These are phyloP conservation scores for Tetraselmis striata DNA, from an alignment of 139 green algal genomes.

Conservation along the genomic window DNA sequence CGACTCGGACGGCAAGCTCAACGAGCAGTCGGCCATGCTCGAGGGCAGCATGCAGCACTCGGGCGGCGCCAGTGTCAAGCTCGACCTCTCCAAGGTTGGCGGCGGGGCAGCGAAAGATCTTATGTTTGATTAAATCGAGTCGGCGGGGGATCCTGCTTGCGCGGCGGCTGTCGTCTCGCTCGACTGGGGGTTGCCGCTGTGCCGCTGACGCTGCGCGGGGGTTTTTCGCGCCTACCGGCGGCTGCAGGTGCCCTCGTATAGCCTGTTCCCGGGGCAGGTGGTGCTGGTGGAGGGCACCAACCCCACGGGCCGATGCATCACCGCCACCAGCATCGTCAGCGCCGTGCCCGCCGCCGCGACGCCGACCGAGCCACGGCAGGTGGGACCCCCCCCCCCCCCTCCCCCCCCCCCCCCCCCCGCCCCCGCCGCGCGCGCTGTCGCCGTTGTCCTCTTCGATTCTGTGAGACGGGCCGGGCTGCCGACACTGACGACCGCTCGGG, in stretches of 20 bases:
- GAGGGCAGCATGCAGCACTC: constrained; percentile 56
- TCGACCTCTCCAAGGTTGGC: constrained; percentile 61
- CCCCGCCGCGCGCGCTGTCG: neutral
- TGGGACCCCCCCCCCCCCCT: no score
- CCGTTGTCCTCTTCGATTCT: neutral
- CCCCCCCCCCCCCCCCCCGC: no score
- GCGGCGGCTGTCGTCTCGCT: no score
- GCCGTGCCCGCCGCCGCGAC: constrained; percentile 41
- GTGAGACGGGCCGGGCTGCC: no score
- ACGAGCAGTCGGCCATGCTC: constrained; percentile 58
- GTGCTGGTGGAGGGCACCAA: constrained; percentile 66
- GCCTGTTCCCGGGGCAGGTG: constrained; percentile 29
- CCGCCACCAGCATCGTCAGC: constrained; percentile 53
- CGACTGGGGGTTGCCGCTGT: no score
- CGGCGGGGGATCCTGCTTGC: no score
- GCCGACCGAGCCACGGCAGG: no score
- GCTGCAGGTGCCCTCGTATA: neutral
- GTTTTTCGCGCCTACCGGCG: neutral
- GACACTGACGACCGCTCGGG: no score
- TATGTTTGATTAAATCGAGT: no score
- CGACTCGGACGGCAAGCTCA: constrained; percentile 52
- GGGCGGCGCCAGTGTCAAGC: constrained; percentile 49
- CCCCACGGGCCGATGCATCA: constrained; percentile 59
- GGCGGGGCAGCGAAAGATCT: no score
- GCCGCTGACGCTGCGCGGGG: no score